Conservation (phyloP, 1,139 yeast species). For the Kluyveromyces marxianus region DNA sequence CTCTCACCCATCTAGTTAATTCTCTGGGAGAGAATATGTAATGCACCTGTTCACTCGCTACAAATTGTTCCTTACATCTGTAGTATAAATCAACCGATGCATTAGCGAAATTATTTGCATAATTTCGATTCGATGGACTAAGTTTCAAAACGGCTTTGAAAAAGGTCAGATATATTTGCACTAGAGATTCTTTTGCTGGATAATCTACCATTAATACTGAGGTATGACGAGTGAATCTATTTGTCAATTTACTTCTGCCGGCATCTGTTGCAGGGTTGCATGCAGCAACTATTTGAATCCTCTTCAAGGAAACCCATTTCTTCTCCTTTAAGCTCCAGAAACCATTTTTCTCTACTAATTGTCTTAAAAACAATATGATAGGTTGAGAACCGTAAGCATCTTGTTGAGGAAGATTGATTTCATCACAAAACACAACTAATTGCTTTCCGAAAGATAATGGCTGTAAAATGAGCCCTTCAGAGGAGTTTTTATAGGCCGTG, state of each 20-base stretch:
- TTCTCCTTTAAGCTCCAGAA: slow-evolving; percentile 62
- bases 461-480: slow-evolving; percentile 44
- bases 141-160: slow-evolving; percentile 50
- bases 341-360: slow-evolving; percentile 65
- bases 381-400: slow-evolving; percentile 75
- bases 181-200: slow-evolving; percentile 60
- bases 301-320: slow-evolving; percentile 60
- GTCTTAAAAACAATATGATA: slow-evolving; percentile 69
- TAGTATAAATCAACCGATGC: slow-evolving; percentile 65
- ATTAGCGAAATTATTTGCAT: slow-evolving; percentile 42
- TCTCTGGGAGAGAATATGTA: slow-evolving; percentile 88
- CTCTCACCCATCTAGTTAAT: slow-evolving; percentile 79
- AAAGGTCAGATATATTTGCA: slow-evolving; percentile 60
- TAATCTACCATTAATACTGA: slow-evolving; percentile 70
- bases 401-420: slow-evolving; percentile 69
- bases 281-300: slow-evolving; percentile 85
- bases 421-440: slow-evolving; percentile 87
- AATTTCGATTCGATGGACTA: slow-evolving; percentile 57
- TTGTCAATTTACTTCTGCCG: slow-evolving; percentile 56
- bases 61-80: slow-evolving; percentile 38
- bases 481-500: slow-evolving; percentile 52
- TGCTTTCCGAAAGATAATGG: slow-evolving; percentile 64
- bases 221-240: slow-evolving; percentile 65
- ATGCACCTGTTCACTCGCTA: slow-evolving; percentile 38
- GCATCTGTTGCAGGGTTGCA: slow-evolving; percentile 85